phyloP scores from a whole-genome alignment of 164 flowering plant species.

The Annona squamosa region DNA sequence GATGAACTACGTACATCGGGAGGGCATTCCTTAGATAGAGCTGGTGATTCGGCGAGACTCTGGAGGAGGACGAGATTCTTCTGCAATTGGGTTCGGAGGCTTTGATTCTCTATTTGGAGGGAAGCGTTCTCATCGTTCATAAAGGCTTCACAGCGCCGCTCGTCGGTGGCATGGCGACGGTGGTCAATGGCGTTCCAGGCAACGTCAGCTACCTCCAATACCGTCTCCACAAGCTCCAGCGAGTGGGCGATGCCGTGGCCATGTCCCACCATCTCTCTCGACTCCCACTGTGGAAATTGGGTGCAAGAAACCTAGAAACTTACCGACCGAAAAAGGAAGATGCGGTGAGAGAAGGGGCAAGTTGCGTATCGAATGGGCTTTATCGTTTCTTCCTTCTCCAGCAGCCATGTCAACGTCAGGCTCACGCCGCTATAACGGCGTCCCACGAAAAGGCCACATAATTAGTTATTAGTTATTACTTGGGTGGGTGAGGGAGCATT shows the following conservation, averaged over 20 bases:
- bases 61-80: slow-evolving; percentile 60
- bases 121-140: slow-evolving; percentile 10
- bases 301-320: background rate
- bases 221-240: slow-evolving; percentile 27
- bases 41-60: slow-evolving; percentile 41
- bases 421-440: no score
- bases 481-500: no score
- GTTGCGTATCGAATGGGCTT: background rate
- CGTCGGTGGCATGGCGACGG: slow-evolving; percentile 37
- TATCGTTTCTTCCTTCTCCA: background rate
- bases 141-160: slow-evolving; percentile 7
- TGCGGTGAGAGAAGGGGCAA: no score
- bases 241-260: slow-evolving; percentile 15
- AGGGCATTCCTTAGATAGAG: slow-evolving; percentile 51
- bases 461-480: no score
- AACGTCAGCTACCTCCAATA: slow-evolving; percentile 53
- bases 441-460: no score
- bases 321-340: no score
- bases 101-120: slow-evolving; percentile 46
- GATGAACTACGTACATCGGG: slow-evolving; percentile 42
- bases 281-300: background rate
- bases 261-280: slow-evolving; percentile 6
- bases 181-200: slow-evolving; percentile 75
- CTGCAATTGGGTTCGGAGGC: slow-evolving; percentile 46
- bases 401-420: no score